A percentile compares a stretch with the other conserved stretches of the same genome.
Evolutionary conservation across 2,329 filamentous ascomycete genomes (phyloP).

Genomic region (Beauveria sp.): DNA sequence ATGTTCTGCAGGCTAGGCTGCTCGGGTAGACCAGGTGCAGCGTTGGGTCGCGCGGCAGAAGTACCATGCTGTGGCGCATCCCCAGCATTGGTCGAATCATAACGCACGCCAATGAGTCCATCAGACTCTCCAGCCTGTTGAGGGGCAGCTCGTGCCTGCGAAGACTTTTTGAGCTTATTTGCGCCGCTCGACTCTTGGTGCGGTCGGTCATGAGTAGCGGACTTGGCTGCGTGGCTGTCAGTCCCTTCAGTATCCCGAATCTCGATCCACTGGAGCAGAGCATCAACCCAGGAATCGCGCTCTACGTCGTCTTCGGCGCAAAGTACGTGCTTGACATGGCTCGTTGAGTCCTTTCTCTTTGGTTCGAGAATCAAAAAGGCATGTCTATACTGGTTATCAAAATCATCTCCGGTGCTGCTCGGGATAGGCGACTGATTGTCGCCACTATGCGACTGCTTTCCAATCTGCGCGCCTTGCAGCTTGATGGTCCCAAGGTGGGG

Average conservation of each 20-base stretch:
- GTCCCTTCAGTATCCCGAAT: conserved; percentile 53
- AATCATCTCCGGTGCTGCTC: conserved; percentile 54
- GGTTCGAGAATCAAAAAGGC: conserved; percentile 92
- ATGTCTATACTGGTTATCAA: conserved; percentile 91
- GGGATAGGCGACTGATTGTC: conserved; percentile 54
- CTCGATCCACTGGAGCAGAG: conserved; percentile 83
- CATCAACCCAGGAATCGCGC: conserved; percentile 89
- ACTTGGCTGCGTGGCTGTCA: conserved; percentile 24
- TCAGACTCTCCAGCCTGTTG: conserved; percentile 33
- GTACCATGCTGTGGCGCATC: conserved; percentile 39
- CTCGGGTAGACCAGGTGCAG: conserved; percentile 26
- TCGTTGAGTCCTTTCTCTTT: conserved; percentile 88
- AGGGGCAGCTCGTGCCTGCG: conserved; percentile 26
- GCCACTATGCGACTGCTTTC: conserved; percentile 62
- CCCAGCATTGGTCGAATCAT: conserved; percentile 47
- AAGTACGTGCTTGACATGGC: conserved; percentile 83
- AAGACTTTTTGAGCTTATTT: conserved; percentile 25
- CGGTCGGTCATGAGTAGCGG: conserved; percentile 26
- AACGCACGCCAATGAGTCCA: conserved; percentile 49
- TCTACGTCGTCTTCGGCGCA: conserved; percentile 93
- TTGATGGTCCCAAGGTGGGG: conserved; percentile 91
- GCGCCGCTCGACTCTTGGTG: conserved; percentile 22
- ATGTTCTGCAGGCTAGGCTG: conserved; percentile 26
- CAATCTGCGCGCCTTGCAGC: conserved; percentile 82
- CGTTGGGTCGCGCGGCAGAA: conserved; percentile 31